Conservation (phyloP, 208 protist genomes). For the Zelonia costaricensis region DNA sequence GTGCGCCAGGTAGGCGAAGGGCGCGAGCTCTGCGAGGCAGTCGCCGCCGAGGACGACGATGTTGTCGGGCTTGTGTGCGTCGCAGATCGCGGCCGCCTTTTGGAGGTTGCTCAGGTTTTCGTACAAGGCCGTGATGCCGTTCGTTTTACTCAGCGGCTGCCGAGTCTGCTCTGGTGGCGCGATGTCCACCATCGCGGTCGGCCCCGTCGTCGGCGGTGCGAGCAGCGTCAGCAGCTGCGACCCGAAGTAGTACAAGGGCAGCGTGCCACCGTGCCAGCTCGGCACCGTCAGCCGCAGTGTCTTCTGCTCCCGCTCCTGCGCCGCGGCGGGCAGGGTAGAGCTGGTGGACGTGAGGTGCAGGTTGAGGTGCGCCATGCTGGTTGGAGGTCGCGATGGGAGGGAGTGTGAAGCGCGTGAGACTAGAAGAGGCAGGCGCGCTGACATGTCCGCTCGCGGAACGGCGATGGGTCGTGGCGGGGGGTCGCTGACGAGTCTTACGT, state of each 20-base stretch:
- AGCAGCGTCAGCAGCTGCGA: conserved; percentile 26
- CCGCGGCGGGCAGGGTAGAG: not conserved
- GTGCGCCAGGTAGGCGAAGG: conserved; percentile 34
- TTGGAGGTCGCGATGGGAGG: not conserved
- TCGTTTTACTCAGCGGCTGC: conserved; percentile 1
- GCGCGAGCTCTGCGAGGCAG: conserved; percentile 35
- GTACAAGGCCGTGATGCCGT: conserved; percentile 3
- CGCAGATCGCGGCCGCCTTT: conserved; percentile 6
- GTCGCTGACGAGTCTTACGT: too few species aligned
- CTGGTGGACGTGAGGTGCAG: not conserved
- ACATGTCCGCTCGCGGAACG: too few species aligned
- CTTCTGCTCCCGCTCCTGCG: conserved; percentile 3
- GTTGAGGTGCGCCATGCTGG: not conserved
- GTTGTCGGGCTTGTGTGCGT: conserved; percentile 14
- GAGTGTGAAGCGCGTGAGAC: not conserved
- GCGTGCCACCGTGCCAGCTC: conserved; percentile 40
- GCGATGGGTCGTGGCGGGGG: too few species aligned
- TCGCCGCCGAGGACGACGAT: conserved; percentile 38
- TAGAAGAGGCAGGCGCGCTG: too few species aligned
- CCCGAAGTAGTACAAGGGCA: conserved; percentile 30
- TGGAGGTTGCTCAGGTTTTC: conserved; percentile 18
- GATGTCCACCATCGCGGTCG: conserved; percentile 6
- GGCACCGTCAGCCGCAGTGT: conserved; percentile 27
- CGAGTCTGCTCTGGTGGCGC: not conserved
- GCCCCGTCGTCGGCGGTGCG: conserved; percentile 13